These are phyloP conservation scores for Lantana camara DNA, from an alignment of 257 asterid species.

Conservation along the genomic window DNA sequence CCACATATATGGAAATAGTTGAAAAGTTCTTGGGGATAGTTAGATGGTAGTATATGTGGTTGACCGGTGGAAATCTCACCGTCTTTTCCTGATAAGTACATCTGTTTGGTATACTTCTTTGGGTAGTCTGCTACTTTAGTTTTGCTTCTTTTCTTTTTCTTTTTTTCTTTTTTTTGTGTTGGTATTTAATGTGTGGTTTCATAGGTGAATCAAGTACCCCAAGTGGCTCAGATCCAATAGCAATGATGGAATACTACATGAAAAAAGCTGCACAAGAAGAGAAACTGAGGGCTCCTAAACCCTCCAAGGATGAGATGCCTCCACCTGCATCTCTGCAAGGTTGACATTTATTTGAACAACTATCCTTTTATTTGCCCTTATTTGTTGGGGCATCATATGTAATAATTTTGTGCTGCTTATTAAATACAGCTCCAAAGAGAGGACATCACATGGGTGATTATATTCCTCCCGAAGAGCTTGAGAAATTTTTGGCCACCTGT, in stretches of 20 bases:
- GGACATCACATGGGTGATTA: conserved; percentile 99
- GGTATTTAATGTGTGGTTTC: conserved; percentile 18
- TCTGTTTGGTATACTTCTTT: neutral
- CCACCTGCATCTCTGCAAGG: conserved; percentile 90
- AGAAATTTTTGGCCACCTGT: conserved; percentile 77
- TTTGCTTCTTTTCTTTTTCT: no score
- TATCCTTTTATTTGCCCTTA: neutral
- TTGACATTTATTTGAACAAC: conserved; percentile 21
- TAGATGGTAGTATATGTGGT: conserved; percentile 6
- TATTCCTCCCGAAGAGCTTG: conserved; percentile 91
- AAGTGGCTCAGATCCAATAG: conserved; percentile 71
- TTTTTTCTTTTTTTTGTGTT: neutral
- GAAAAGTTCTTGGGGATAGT: neutral
- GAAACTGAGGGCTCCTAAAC: conserved; percentile 60
- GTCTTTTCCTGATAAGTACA: neutral
- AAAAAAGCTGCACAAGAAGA: conserved; percentile 94
- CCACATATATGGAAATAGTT: neutral
- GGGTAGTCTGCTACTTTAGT: neutral
- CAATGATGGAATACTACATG: conserved; percentile 95
- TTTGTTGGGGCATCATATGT: conserved; percentile 16
- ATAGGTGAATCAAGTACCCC: conserved; percentile 60
- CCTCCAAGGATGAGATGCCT: conserved; percentile 96
- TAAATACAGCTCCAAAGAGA: conserved; percentile 57
- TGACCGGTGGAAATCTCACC: neutral
- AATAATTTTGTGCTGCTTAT: conserved; percentile 9